Evolutionary conservation across 164 flowering plant genomes (phyloP).

Genomic region (Brasenia schreberi): DNA sequence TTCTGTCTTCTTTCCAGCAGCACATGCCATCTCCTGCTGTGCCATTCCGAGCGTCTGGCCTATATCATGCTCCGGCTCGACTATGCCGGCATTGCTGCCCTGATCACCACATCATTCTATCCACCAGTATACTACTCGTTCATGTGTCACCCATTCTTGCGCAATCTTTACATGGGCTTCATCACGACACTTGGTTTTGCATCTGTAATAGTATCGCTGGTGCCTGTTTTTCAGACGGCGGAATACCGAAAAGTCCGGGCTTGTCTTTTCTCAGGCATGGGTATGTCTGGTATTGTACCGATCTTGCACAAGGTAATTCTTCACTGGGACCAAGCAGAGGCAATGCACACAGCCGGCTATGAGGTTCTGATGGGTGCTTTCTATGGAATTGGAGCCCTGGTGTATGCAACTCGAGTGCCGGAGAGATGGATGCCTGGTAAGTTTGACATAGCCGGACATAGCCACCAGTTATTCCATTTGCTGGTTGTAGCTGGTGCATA

Average conservation of each 20-base stretch:
- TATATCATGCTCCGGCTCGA: constrained; percentile 91
- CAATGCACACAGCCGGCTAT: constrained; percentile 73
- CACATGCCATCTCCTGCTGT: constrained; percentile 82
- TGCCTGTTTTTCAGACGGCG: constrained; percentile 76
- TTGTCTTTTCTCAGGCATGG: constrained; percentile 78
- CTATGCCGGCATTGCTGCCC: constrained; percentile 91
- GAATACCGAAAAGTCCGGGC: constrained; percentile 63
- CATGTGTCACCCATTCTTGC: constrained; percentile 89
- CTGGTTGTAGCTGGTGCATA: constrained; percentile 90
- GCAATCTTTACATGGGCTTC: constrained; percentile 78
- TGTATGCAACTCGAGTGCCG: constrained; percentile 80
- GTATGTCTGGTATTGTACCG: constrained; percentile 72
- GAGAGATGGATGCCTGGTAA: constrained; percentile 97
- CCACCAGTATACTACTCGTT: constrained; percentile 96
- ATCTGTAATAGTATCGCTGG: constrained; percentile 54
- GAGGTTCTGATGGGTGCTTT: constrained; percentile 78
- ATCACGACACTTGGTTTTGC: constrained; percentile 71
- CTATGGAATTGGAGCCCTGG: constrained; percentile 71
- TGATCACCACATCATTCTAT: constrained; percentile 84
- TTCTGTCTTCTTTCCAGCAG: constrained; percentile 92
- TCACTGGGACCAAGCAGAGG: constrained; percentile 69
- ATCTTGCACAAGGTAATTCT: constrained; percentile 75
- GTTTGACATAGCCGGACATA: constrained; percentile 93
- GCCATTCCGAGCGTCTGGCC: constrained; percentile 72
- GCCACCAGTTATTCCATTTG: constrained; percentile 89